Conservation (phyloP, 2,329 filamentous ascomycete species). For the Proliferodiscus dingleyae region DNA sequence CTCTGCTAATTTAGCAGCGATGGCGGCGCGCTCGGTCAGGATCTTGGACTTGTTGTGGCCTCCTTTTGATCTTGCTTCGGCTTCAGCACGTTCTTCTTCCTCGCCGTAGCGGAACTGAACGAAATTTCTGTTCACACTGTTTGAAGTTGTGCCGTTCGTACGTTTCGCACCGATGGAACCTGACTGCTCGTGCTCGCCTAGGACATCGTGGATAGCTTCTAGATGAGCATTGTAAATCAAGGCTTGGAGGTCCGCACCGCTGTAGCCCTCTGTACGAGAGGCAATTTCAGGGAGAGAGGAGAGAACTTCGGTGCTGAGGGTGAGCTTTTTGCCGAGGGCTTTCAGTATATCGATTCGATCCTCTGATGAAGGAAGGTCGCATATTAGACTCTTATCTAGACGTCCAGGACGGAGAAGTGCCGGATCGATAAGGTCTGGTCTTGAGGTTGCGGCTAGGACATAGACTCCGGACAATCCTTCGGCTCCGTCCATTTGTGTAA, state of each 20-base stretch:
- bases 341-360: conserved; percentile 86
- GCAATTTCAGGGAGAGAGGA: conserved; percentile 65
- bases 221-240: conserved; percentile 94
- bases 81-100: conserved; percentile 44
- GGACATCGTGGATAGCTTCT: conserved; percentile 91
- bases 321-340: conserved; percentile 77
- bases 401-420: conserved; percentile 86
- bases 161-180: conserved; percentile 29
- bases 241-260: conserved; percentile 89
- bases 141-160: conserved; percentile 19
- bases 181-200: conserved; percentile 55
- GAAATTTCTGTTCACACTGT: conserved; percentile 48
- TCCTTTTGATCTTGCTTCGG: conserved; percentile 35
- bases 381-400: conserved; percentile 87
- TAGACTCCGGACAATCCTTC: conserved; percentile 94
- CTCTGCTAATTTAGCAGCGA: conserved; percentile 75
- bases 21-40: conserved; percentile 71
- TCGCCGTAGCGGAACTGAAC: conserved; percentile 80
- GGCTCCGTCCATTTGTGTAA: conserved; percentile 98
- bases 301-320: conserved; percentile 61
- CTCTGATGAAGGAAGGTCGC: conserved; percentile 74
- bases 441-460: conserved; percentile 86
- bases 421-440: conserved; percentile 93
- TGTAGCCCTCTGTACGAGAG: conserved; percentile 78
- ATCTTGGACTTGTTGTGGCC: conserved; percentile 48